Evolutionary conservation across 805 yeast genomes (phyloP).

Genomic region (Kuraishia ogatae): DNA sequence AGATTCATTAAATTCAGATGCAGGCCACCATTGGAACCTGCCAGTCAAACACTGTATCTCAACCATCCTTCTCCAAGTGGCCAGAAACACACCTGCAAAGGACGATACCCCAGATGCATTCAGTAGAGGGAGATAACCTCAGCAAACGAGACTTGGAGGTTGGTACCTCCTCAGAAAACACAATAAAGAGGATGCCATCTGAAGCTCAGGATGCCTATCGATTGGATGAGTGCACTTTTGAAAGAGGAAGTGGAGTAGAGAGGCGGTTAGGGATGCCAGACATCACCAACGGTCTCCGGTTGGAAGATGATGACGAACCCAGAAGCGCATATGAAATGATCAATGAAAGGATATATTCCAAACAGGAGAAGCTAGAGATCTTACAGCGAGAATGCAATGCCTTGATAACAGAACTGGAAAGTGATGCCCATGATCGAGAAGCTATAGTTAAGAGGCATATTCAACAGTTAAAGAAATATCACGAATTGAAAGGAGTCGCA

Average conservation of each 20-base stretch:
- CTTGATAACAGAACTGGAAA: slow-evolving; percentile 3
- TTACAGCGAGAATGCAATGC: slow-evolving; percentile 12
- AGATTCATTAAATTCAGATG: neutral
- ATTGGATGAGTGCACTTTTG: neutral
- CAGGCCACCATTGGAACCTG: neutral
- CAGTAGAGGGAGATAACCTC: neutral
- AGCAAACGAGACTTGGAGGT: neutral
- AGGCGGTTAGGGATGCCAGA: neutral
- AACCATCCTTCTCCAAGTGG: neutral
- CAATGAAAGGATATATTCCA: slow-evolving; percentile 1
- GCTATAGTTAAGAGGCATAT: slow-evolving; percentile 44
- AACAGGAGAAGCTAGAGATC: slow-evolving; percentile 8
- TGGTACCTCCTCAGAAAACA: neutral
- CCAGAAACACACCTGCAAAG: neutral
- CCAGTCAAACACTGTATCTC: neutral
- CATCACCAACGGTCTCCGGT: neutral
- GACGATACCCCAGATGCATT: neutral
- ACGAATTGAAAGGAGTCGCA: slow-evolving; percentile 57
- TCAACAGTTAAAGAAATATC: slow-evolving; percentile 41
- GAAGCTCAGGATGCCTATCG: neutral
- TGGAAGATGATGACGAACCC: neutral
- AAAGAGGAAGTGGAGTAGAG: neutral
- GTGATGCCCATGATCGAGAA: slow-evolving; percentile 28
- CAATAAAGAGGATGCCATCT: neutral
- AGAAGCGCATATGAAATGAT: neutral